Percentiles rank a stretch among this genome's conserved stretches.
Conservation (phyloP, 768 basidiomycete species). For the Auricularia sp. region DNA sequence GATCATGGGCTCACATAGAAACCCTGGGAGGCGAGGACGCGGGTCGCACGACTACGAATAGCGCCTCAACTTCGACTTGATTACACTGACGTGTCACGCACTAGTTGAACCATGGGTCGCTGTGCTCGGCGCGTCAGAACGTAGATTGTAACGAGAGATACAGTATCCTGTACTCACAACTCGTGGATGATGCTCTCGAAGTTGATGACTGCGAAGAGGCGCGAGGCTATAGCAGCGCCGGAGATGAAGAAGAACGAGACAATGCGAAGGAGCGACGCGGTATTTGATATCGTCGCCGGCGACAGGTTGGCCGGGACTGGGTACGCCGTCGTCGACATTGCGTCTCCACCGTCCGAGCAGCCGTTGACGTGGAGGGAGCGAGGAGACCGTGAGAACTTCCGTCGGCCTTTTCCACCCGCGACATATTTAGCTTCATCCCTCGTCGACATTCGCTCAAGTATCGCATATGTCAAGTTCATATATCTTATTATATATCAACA, state of each 20-base stretch:
- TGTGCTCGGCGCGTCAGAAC: constrained; percentile 20
- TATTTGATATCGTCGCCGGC: constrained; percentile 67
- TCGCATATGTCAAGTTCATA: too few species aligned
- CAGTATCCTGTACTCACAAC: constrained; percentile 54
- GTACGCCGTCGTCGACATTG: constrained; percentile 9
- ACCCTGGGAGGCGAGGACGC: constrained; percentile 80
- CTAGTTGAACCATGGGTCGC: constrained; percentile 99
- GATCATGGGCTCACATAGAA: too few species aligned
- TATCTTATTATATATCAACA: too few species aligned
- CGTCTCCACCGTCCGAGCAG: background rate
- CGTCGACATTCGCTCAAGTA: too few species aligned
- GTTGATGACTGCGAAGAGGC: constrained; percentile 94
- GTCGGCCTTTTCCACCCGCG: background rate
- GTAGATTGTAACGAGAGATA: constrained; percentile 9
- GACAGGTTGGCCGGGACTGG: constrained; percentile 20
- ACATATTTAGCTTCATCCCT: background rate
- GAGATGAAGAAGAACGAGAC: constrained; percentile 86
- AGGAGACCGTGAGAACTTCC: background rate
- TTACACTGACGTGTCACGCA: constrained; percentile 33
- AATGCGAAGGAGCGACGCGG: constrained; percentile 83
- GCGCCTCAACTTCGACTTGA: constrained; percentile 11
- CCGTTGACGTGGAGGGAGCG: background rate
- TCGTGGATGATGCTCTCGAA: constrained; percentile 99
- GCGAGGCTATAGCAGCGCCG: constrained; percentile 87
- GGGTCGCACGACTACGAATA: constrained; percentile 75